These are phyloP conservation scores for Aspergillus taichungensis DNA, from an alignment of 495 filamentous ascomycete genomes.

Conservation along the genomic window DNA sequence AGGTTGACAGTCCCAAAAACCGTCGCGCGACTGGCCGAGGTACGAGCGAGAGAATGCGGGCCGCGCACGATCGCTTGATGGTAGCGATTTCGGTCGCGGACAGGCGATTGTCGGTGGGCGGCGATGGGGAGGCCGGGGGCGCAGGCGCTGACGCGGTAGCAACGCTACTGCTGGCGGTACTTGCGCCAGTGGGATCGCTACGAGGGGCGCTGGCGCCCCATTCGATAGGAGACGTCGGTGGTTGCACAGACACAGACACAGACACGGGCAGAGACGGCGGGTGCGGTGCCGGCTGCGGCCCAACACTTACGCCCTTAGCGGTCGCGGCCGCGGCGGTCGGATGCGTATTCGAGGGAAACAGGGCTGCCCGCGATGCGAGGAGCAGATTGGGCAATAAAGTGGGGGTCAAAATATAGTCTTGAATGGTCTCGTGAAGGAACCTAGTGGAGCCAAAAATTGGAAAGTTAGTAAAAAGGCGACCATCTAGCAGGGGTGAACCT, in stretches of 20 bases:
- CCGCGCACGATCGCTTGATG: slow-evolving; percentile 50
- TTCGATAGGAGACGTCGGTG: slow-evolving; percentile 11
- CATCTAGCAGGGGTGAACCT: slow-evolving; percentile 9
- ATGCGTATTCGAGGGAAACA: slow-evolving; percentile 72
- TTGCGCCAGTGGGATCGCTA: slow-evolving; percentile 14
- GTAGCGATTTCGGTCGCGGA: slow-evolving; percentile 33
- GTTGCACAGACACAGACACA: slow-evolving; percentile 15
- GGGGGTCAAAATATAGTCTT: slow-evolving; percentile 55
- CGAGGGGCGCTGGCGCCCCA: slow-evolving; percentile 3
- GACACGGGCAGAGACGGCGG: neutral
- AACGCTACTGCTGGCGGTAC: slow-evolving; percentile 14
- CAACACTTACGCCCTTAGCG: slow-evolving; percentile 14
- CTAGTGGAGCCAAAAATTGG: slow-evolving; percentile 35
- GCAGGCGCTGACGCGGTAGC: slow-evolving; percentile 6
- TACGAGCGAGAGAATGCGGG: slow-evolving; percentile 38
- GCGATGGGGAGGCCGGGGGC: slow-evolving; percentile 8
- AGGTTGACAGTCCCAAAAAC: slow-evolving; percentile 23
- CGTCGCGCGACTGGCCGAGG: slow-evolving; percentile 31
- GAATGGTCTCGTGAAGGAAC: slow-evolving; percentile 64
- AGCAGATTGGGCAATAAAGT: slow-evolving; percentile 65
- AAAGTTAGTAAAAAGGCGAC: slow-evolving; percentile 5
- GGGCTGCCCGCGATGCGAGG: slow-evolving; percentile 55
- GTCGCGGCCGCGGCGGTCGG: slow-evolving; percentile 19
- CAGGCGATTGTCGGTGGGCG: slow-evolving; percentile 10
- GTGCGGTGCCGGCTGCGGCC: slow-evolving; percentile 15